A percentile compares a stretch with the other conserved stretches of the same genome.
These are phyloP conservation scores for Trichoderma sp. DNA, from an alignment of 2,329 filamentous ascomycete species.

Conservation along the genomic window DNA sequence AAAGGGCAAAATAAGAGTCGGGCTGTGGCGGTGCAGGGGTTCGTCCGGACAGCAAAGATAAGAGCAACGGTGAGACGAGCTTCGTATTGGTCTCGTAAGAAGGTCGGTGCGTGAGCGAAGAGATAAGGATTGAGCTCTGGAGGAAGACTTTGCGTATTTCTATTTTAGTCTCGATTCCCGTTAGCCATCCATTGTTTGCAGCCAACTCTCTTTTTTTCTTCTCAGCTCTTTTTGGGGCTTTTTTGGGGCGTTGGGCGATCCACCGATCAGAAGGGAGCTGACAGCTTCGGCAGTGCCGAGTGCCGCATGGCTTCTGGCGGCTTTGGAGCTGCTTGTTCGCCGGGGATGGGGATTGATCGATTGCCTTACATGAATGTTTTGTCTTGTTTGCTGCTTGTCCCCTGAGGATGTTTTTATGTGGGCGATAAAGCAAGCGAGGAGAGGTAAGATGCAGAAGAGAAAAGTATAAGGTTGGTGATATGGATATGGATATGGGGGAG, in stretches of 20 bases:
- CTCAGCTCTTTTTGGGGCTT: neutral
- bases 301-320: neutral
- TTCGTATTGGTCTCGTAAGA: conserved; percentile 17
- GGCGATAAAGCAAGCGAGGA: neutral
- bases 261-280: conserved; percentile 15
- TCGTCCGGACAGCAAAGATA: neutral
- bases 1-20: neutral
- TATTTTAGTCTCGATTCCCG: conserved; percentile 13
- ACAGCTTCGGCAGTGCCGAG: conserved; percentile 19
- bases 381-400: neutral
- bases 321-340: neutral
- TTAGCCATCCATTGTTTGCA: conserved; percentile 14
- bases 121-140: conserved; percentile 4
- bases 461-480: neutral
- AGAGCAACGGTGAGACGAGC: conserved; percentile 10
- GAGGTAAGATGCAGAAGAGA: neutral
- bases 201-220: neutral
- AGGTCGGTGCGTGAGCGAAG: conserved; percentile 10
- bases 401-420: neutral
- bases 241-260: neutral
- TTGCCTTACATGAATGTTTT: neutral
- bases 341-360: neutral
- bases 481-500: neutral
- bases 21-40: conserved; percentile 15
- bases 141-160: neutral